Conservation (phyloP, 2,329 filamentous ascomycete genomes). For the Arthrinium puccinioides region DNA sequence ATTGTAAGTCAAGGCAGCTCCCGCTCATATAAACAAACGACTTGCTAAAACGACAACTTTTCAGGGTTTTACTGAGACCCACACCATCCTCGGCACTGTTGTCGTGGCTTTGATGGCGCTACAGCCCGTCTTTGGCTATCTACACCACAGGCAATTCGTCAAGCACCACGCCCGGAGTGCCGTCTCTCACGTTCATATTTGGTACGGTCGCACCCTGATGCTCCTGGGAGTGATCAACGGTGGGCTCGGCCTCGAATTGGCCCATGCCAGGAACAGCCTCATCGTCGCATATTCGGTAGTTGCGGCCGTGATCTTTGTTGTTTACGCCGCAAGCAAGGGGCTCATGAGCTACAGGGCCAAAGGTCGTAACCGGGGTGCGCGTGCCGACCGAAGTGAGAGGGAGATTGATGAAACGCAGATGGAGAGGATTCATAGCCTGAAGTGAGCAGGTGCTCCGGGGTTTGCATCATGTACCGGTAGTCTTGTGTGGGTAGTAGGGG, state of each 20-base stretch:
- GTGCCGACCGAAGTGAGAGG: too few relatives aligned
- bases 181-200: conserved; percentile 52
- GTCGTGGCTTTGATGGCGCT: conserved; percentile 46
- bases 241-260: conserved; percentile 50
- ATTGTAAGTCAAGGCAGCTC: conserved; percentile 15
- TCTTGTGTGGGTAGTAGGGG: too few relatives aligned
- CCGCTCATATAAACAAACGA: neutral
- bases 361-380: too few relatives aligned
- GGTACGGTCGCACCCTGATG: conserved; percentile 53
- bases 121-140: conserved; percentile 49
- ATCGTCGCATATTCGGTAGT: conserved; percentile 50
- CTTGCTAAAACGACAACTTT: conserved; percentile 8
- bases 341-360: conserved; percentile 4
- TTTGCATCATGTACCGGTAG: too few relatives aligned
- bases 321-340: conserved; percentile 33
- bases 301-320: conserved; percentile 37
- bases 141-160: conserved; percentile 50
- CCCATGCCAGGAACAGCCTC: conserved; percentile 29
- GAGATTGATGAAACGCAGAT: too few relatives aligned
- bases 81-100: conserved; percentile 50
- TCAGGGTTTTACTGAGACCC: conserved; percentile 44
- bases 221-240: conserved; percentile 56
- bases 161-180: conserved; percentile 38
- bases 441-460: too few relatives aligned
- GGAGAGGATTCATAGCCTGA: too few relatives aligned